Conservation (phyloP, 257 asterid genomes). For the Rehmannia glutinosa region DNA sequence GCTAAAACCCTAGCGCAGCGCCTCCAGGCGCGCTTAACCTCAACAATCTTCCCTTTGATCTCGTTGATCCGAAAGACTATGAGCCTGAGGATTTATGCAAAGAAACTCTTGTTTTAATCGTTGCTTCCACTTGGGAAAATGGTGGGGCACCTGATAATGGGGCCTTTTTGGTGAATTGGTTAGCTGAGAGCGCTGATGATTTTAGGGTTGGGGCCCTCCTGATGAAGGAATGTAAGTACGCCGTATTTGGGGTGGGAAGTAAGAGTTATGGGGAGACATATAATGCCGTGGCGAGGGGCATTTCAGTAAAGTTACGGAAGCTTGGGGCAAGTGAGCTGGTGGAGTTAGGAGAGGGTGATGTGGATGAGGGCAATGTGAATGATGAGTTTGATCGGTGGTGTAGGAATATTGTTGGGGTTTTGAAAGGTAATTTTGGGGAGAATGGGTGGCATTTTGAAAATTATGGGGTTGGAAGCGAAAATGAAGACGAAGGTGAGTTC, state of each 20-base stretch:
- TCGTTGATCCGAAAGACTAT: conserved; percentile 70
- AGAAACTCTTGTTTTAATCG: conserved; percentile 51
- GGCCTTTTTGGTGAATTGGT: conserved; percentile 77
- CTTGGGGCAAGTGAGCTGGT: conserved; percentile 77
- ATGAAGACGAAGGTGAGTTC: conserved; percentile 40
- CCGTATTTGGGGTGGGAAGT: conserved; percentile 93
- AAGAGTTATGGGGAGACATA: conserved; percentile 60
- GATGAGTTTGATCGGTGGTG: conserved; percentile 82
- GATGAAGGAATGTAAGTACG: conserved; percentile 56
- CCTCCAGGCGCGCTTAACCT: conserved; percentile 50
- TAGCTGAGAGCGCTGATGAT: conserved; percentile 84
- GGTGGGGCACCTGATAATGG: conserved; percentile 77
- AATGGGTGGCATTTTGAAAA: conserved; percentile 20
- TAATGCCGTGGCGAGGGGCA: conserved; percentile 62
- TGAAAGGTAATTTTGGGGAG: conserved; percentile 41
- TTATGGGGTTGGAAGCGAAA: conserved; percentile 33
- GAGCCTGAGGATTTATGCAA: conserved; percentile 89
- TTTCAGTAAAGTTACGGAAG: conserved; percentile 47
- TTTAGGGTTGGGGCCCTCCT: conserved; percentile 86
- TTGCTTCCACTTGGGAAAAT: conserved; percentile 93
- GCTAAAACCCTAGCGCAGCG: conserved; percentile 86
- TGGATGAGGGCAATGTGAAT: conserved; percentile 62
- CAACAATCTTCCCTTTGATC: conserved; percentile 52
- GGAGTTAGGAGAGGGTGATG: conserved; percentile 71
- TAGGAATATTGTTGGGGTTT: conserved; percentile 44